Evolutionary conservation across 2,329 filamentous ascomycete genomes (phyloP), one percentile per base, ranked within the genome.

Genomic region (Epichloe gansuensis): DNA sequence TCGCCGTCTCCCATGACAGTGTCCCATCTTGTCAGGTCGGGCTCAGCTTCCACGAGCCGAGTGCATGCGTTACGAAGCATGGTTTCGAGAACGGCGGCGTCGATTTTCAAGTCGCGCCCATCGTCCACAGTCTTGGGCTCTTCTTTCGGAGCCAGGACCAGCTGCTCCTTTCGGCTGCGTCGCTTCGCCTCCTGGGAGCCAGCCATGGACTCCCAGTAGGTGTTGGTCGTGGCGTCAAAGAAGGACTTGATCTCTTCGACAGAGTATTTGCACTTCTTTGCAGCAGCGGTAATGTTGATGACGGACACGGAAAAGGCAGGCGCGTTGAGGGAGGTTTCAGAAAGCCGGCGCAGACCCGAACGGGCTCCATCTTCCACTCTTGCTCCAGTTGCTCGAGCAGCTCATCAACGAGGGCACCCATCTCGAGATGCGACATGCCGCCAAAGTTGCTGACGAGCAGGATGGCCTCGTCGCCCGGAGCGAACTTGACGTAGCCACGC

Each of bases 281-380:
- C 71, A 0, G 74, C 71, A 0, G 70, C 72, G 0, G 75, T 74
- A 41, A 82, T 62, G 63, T 83, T 86, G 60, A 86, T 68, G 48
- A 88, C 59, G 3, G 82, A 85, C 5, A 88, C 75, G 13, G 81
- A 85, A 61, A 88, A 88, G 0, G 83, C 85, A 0, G 83, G 76
- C 0, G 82, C 84, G 57, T 88, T 87, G 60, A 88, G 74, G 15
- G 82, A 86, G 0, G 84, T 87, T 75, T 87, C 52, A 83, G 76
- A 31, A 79, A 82, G 1, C 85, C 85, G 0, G 75, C 69, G 50
- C 79, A 73, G 50, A 85, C 75, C 34, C 84, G 73, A 3, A 73
- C 72, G 0, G 77, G 77, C 46, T 68, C 64, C 4, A 79, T 69
- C 5, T 69, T 67, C 74, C 76, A 81, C 54, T 71, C 62, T 0